Evolutionary conservation across 2,329 filamentous ascomycete species (phyloP), one percentile per base, ranked within the genome.

Genomic region (Sporothrix sp.): DNA sequence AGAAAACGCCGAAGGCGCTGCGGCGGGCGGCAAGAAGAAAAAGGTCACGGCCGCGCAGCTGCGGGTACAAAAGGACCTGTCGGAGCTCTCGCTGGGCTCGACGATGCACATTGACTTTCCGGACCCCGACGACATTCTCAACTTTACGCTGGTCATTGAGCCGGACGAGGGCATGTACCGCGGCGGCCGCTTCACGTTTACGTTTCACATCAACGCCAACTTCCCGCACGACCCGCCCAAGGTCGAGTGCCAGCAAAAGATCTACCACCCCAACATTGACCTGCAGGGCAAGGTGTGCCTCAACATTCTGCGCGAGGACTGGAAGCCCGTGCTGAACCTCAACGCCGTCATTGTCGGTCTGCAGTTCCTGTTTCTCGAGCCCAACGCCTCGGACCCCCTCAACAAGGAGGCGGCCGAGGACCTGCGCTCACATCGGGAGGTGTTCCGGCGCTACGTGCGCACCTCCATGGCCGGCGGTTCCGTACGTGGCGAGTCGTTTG

Each of bases 191-290:
- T 98, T 97, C 71, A 81, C 82, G 54, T 98, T 98, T 68, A 85
- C 79, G 57, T 97, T 98, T 69, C 79, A 80, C 56, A 95, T 98
- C 71, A 89, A 87, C 68, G 86, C 91, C 64, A 93, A 86, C 71
- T 98, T 95, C 70, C 93, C 93, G 0, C 93, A 97, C 71, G 90
- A 97, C 66, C 90, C 93, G 56, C 93, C 93, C 18, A 97, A 97
- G 71, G 93, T 98, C 60, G 93, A 87, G 63, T 97, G 93, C 71
- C 85, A 83, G 59, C 87, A 98, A 70, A 97, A 95, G 75, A 97
- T 98, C 61, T 98, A 98, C 71, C 93, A 98, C 66, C 93, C 93
- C 6, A 98, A 98, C 68, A 98, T 98, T 65, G 93, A 98, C 63
- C 77, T 95, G 36, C 88, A 97, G 66, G 93, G 93, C 60, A 98